Evolutionary conservation across 129 eudicot species (phyloP), one percentile per base, ranked within the genome.

Genomic region (Flaveria robusta): DNA sequence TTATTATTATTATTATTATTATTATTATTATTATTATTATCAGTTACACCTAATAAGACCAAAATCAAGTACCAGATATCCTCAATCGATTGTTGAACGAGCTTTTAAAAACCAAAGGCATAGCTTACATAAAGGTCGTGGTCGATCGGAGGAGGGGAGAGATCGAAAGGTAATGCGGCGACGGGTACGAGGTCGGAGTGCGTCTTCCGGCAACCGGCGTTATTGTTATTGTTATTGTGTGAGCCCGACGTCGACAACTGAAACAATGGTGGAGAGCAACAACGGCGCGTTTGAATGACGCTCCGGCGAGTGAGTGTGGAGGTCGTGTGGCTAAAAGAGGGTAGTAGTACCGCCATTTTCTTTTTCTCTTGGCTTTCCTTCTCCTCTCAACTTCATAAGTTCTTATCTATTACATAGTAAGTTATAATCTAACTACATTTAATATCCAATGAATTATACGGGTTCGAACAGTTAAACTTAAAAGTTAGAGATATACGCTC

Each of bases 61-160:
- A 37, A 63, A 62, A 9, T 31, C 8, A 43, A 64, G 26, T 50
- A 37, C 8, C 79, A 73, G 29, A 66, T n/a, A 73, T 24, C 70
- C 24, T 18, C 9, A 80, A 65, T 66, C 19, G 37, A 18, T 6
- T 34, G 39, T 34, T 34, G 39, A 34, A 5, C 7, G 39, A 34
- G 5, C 7, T 34, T 34, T 34, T 5, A 0, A 34, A 34, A 34
- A 5, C 39, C 39, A 34, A 5, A 31, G 37, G 37, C 7, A 34
- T 5, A 5, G 50, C 91, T 82, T 77, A 91, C 97, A 46, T 79
- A 73, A 67, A 84, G 79, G 86, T 89, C 92, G 60, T 83, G 87
- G 78, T 92, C 96, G 72, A 89, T 92, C 22, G 96, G 97, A 71
- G 96, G 97, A 75, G 97, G 96, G 7, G 96, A 80, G 70, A 92